Evolutionary conservation across 305 asterid genomes (phyloP).

Genomic region (Fraxinus floribunda): DNA sequence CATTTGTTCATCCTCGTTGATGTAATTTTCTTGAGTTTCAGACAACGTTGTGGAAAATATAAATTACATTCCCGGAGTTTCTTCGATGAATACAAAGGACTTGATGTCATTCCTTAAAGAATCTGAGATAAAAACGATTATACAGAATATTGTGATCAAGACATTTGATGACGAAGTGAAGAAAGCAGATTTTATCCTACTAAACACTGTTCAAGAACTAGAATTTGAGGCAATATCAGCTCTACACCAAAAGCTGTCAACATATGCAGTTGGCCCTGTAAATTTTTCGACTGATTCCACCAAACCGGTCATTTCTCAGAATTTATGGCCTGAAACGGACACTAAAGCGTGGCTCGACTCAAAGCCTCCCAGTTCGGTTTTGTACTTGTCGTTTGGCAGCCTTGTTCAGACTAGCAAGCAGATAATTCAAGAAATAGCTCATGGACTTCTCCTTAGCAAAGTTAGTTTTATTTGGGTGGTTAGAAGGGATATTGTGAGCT

Average conservation of each 20-base stretch:
- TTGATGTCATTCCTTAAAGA: slow-evolving; percentile 42
- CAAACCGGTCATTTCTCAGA: slow-evolving; percentile 27
- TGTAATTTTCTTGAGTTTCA: slow-evolving; percentile 8
- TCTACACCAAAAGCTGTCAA: slow-evolving; percentile 37
- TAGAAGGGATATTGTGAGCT: slow-evolving; percentile 40
- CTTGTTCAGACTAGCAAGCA: slow-evolving; percentile 37
- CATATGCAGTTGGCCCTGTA: slow-evolving; percentile 59
- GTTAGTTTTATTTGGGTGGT: slow-evolving; percentile 58
- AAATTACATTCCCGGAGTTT: slow-evolving; percentile 47
- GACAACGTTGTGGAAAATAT: slow-evolving; percentile 37
- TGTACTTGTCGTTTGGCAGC: slow-evolving; percentile 67
- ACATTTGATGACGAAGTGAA: slow-evolving; percentile 37
- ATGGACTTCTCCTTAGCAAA: slow-evolving; percentile 49
- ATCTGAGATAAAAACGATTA: slow-evolving; percentile 17
- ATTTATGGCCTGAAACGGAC: slow-evolving; percentile 46
- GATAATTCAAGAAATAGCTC: slow-evolving; percentile 46
- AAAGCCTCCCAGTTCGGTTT: slow-evolving; percentile 47
- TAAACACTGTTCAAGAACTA: slow-evolving; percentile 57
- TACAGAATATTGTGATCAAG: slow-evolving; percentile 20
- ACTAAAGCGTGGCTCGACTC: slow-evolving; percentile 50
- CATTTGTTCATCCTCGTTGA: neutral
- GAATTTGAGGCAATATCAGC: slow-evolving; percentile 41
- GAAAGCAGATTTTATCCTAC: slow-evolving; percentile 46
- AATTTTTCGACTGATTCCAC: slow-evolving; percentile 31
- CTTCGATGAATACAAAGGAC: slow-evolving; percentile 37